Evolutionary conservation across 148 eudicot genomes (phyloP).

Genomic region (Rhododendron ovatum): DNA sequence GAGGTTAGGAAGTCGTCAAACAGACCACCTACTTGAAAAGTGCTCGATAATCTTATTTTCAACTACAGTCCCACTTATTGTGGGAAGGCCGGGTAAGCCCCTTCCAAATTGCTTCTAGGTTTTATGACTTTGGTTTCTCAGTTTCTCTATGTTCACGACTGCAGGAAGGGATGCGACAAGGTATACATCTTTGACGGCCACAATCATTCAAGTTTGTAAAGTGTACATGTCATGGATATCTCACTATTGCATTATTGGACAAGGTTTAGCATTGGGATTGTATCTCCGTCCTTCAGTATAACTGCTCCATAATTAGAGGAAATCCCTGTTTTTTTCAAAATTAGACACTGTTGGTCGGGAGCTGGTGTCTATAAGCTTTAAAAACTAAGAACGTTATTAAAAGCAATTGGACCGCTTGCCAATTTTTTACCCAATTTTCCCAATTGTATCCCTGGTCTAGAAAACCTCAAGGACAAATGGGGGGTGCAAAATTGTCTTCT

Average conservation of each 20-base stretch:
- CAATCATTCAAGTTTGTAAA: background rate
- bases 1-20: slow-evolving; percentile 89
- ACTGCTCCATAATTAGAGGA: background rate
- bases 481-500: too few species aligned
- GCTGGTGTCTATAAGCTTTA: background rate
- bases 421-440: too few species aligned
- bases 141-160: background rate
- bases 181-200: slow-evolving; percentile 52
- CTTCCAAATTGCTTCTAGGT: background rate
- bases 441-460: too few species aligned
- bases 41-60: slow-evolving; percentile 79
- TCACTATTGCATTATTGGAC: background rate
- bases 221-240: background rate
- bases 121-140: background rate
- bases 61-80: slow-evolving; percentile 84
- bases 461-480: too few species aligned
- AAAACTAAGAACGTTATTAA: too few species aligned
- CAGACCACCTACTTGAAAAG: slow-evolving; percentile 49
- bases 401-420: too few species aligned
- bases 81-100: slow-evolving; percentile 76
- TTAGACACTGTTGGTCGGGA: background rate
- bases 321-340: background rate
- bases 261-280: background rate
- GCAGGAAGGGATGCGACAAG: slow-evolving; percentile 80
- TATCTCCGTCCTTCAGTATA: background rate